phyloP scores from a whole-genome alignment of 1,139 yeast genomes.

The Scheffersomyces titani region DNA sequence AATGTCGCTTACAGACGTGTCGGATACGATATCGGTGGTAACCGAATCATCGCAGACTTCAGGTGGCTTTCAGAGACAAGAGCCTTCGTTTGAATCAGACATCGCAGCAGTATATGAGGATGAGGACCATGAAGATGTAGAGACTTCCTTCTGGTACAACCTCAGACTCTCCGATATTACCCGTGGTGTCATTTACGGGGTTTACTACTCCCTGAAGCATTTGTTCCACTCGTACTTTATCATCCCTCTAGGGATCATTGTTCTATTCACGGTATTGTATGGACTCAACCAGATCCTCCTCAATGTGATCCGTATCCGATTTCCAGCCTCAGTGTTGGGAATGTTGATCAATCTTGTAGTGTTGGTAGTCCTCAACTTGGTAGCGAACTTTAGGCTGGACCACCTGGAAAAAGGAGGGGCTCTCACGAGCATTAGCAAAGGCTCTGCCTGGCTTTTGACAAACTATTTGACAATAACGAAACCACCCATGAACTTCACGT shows the following conservation, averaged over 20 bases:
- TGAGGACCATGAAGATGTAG: background rate
- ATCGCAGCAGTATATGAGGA: background rate
- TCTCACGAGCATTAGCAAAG: slow-evolving; percentile 25
- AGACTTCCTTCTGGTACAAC: background rate
- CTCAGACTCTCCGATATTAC: slow-evolving; percentile 8
- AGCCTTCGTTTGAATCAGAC: background rate
- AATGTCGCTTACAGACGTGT: background rate
- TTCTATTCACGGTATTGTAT: slow-evolving; percentile 49
- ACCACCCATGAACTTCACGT: slow-evolving; percentile 67
- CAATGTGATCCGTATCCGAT: slow-evolving; percentile 50
- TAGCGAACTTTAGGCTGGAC: slow-evolving; percentile 13
- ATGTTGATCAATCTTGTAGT: slow-evolving; percentile 63
- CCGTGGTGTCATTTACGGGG: slow-evolving; percentile 22
- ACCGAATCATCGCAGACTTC: background rate
- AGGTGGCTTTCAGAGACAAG: background rate
- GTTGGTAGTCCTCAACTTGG: slow-evolving; percentile 36
- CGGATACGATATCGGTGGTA: background rate
- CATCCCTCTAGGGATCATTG: slow-evolving; percentile 38
- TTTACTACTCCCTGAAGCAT: slow-evolving; percentile 33
- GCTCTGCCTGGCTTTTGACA: slow-evolving; percentile 34
- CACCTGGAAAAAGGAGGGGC: slow-evolving; percentile 1
- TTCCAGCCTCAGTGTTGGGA: slow-evolving; percentile 77
- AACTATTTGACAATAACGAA: slow-evolving; percentile 50
- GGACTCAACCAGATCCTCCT: slow-evolving; percentile 60
- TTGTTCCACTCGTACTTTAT: slow-evolving; percentile 33